These are phyloP conservation scores for Tricholoma terreum DNA, from an alignment of 768 basidiomycete genomes.

Conservation along the genomic window DNA sequence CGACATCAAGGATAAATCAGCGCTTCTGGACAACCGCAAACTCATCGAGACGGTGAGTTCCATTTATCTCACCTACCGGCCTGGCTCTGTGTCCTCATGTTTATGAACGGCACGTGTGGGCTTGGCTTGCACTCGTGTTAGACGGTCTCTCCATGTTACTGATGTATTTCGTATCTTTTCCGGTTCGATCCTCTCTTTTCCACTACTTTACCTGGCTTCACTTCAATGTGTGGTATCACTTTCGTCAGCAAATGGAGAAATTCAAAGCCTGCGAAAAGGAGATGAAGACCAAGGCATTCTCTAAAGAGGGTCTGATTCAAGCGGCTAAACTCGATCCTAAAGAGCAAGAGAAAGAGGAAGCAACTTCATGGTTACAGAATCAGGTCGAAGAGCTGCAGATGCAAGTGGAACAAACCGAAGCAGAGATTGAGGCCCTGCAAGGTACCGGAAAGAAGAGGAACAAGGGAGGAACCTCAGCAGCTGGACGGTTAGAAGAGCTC, in stretches of 20 bases:
- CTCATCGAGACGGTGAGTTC: conserved; percentile 91
- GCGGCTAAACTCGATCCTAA: conserved; percentile 94
- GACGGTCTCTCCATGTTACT: conserved; percentile 17
- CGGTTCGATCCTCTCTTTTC: conserved; percentile 21
- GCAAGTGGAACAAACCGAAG: conserved; percentile 92
- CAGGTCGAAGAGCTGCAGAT: conserved; percentile 90
- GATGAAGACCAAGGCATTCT: conserved; percentile 99
- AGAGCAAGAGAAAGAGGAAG: conserved; percentile 93
- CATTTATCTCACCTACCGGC: conserved; percentile 13
- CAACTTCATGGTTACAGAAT: conserved; percentile 79
- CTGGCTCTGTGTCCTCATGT: conserved; percentile 11
- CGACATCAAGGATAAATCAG: conserved; percentile 98
- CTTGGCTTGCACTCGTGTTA: conserved; percentile 6
- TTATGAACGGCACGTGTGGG: conserved; percentile 16
- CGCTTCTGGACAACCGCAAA: conserved; percentile 87
- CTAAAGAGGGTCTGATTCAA: conserved; percentile 95
- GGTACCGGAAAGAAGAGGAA: conserved; percentile 83
- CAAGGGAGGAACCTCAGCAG: conserved; percentile 59
- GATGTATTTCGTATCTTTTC: conserved; percentile 19
- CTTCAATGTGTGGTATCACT: conserved; percentile 8
- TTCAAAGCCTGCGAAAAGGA: conserved; percentile 99
- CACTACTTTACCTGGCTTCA: conserved; percentile 22
- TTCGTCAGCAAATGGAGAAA: conserved; percentile 97
- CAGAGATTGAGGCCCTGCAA: conserved; percentile 87
- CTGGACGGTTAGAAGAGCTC: conserved; percentile 77